Conservation (phyloP, 768 basidiomycete genomes). For the Tephrocybe sp. region DNA sequence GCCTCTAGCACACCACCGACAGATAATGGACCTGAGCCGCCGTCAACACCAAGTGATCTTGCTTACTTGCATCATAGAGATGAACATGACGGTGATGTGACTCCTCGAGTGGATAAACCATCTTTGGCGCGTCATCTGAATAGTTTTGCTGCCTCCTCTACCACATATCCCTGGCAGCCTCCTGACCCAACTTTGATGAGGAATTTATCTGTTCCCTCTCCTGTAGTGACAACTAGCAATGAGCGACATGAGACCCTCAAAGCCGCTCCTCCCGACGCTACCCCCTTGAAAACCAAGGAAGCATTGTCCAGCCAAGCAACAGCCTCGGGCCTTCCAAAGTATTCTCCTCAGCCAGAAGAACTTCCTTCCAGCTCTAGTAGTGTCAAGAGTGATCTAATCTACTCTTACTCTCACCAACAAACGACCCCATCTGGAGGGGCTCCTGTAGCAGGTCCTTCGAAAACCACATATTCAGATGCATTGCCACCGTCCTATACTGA, state of each 20-base stretch:
- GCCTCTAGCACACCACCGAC: background rate
- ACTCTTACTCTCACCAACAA: background rate
- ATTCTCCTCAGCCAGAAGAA: background rate
- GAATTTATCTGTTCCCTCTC: background rate
- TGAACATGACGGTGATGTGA: background rate
- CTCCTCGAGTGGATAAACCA: background rate
- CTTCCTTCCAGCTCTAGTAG: background rate
- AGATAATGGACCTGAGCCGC: background rate
- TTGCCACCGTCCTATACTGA: conserved; percentile 9
- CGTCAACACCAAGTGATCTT: background rate
- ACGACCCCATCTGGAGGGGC: background rate
- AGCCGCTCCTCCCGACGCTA: background rate
- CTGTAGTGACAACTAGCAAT: background rate
- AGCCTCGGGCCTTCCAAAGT: background rate
- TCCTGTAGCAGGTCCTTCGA: background rate
- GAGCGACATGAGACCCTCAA: background rate
- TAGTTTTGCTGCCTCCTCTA: background rate
- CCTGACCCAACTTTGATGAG: background rate
- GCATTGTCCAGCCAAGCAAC: background rate
- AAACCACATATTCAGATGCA: background rate
- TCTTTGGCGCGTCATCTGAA: background rate
- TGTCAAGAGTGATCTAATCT: background rate
- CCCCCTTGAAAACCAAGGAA: background rate
- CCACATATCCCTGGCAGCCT: background rate
- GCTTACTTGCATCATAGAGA: background rate